These are phyloP conservation scores for Groenewaldozyma auringiensis DNA, from an alignment of 1,139 yeast genomes.

Conservation along the genomic window DNA sequence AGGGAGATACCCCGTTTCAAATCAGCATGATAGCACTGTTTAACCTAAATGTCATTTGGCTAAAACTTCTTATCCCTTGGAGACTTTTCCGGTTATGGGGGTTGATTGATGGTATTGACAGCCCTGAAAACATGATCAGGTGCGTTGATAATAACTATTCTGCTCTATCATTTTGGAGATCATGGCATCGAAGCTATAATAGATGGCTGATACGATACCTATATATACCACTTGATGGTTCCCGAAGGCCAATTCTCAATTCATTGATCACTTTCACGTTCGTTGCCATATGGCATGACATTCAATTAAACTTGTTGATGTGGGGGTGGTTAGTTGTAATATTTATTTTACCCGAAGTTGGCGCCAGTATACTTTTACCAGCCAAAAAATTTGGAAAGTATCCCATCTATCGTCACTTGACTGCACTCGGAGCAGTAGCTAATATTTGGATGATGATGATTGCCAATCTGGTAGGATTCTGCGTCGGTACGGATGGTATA, in stretches of 20 bases:
- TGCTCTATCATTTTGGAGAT: constrained; percentile 93
- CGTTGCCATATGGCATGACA: constrained; percentile 98
- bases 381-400: constrained; percentile 26
- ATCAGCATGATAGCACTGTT: constrained; percentile 91
- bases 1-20: constrained; percentile 82
- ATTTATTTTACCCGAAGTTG: constrained; percentile 80
- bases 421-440: constrained; percentile 79
- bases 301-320: constrained; percentile 69
- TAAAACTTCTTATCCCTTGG: constrained; percentile 90
- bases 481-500: constrained; percentile 85
- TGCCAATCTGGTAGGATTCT: constrained; percentile 91
- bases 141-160: constrained; percentile 93
- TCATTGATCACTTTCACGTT: constrained; percentile 86
- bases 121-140: constrained; percentile 96
- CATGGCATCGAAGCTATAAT: constrained; percentile 95
- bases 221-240: constrained; percentile 86
- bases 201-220: constrained; percentile 77
- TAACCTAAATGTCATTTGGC: constrained; percentile 86
- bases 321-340: constrained; percentile 97
- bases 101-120: constrained; percentile 80
- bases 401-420: constrained; percentile 72
- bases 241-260: constrained; percentile 56
- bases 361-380: constrained; percentile 43
- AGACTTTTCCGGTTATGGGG: constrained; percentile 91
- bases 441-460: constrained; percentile 99